phyloP scores from a whole-genome alignment of 805 yeast genomes.

The Candida chauliodis region DNA sequence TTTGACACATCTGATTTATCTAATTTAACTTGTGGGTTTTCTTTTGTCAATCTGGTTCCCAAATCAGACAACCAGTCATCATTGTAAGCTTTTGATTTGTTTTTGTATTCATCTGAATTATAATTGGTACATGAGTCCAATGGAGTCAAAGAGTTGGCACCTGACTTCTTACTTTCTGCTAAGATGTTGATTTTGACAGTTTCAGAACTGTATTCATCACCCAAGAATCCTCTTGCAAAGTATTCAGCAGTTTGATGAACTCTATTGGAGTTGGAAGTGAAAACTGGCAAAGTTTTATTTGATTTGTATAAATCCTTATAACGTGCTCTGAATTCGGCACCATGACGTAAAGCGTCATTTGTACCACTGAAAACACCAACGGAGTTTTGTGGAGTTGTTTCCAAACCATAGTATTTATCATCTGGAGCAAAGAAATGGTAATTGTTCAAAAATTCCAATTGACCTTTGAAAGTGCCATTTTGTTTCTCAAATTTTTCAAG shows the following conservation, averaged over 20 bases:
- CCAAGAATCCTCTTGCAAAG: constrained; percentile 55
- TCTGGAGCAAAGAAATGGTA: constrained; percentile 42
- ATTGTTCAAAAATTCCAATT: constrained; percentile 47
- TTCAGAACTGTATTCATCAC: constrained; percentile 30
- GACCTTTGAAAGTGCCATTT: constrained; percentile 33
- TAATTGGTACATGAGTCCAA: constrained; percentile 36
- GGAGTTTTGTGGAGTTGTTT: constrained; percentile 43
- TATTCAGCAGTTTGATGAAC: constrained; percentile 48
- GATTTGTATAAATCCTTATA: constrained; percentile 43
- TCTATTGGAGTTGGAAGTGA: constrained; percentile 48
- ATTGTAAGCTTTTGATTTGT: constrained; percentile 22
- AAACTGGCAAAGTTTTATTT: constrained; percentile 39
- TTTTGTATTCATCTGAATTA: constrained; percentile 26
- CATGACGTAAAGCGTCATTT: constrained; percentile 39
- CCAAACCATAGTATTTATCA: constrained; percentile 39
- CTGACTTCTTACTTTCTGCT: constrained; percentile 42
- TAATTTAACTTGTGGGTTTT: constrained; percentile 50
- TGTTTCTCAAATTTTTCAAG: constrained; percentile 15
- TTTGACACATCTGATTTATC: constrained; percentile 46
- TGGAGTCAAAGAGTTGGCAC: constrained; percentile 55
- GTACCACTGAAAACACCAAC: constrained; percentile 48
- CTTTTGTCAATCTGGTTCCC: constrained; percentile 50
- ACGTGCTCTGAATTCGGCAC: constrained; percentile 39
- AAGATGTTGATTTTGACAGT: constrained; percentile 23
- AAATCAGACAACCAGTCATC: constrained; percentile 45